A percentile compares a stretch with the other conserved stretches of the same genome.
Evolutionary conservation across 164 flowering plant genomes (phyloP).

Genomic region (Macadamia tetraphylla): DNA sequence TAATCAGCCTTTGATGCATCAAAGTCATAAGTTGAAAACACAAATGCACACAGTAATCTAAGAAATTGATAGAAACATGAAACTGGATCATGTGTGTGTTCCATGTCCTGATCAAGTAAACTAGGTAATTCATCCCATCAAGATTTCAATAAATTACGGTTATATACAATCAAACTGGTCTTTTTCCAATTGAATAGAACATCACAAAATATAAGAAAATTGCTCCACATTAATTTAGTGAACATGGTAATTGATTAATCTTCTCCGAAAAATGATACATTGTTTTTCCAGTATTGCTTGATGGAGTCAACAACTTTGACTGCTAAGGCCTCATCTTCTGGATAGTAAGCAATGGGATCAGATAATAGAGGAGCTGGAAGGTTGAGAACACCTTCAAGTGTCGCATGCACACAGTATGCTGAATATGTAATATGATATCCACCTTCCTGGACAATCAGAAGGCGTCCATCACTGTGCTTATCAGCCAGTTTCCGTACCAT

Average conservation of each 20-base stretch:
- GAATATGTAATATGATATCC: slow-evolving; percentile 97
- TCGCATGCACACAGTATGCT: slow-evolving; percentile 88
- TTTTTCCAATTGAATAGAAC: not conserved
- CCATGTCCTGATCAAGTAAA: too few relatives aligned
- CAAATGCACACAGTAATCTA: too few relatives aligned
- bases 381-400: slow-evolving; percentile 80
- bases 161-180: not conserved
- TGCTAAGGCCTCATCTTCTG: slow-evolving; percentile 64
- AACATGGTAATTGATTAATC: not conserved
- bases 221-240: not conserved
- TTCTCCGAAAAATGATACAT: slow-evolving; percentile 33
- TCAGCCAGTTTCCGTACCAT: slow-evolving; percentile 48
- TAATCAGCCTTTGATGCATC: too few relatives aligned
- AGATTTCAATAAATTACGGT: too few relatives aligned
- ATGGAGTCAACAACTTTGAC: slow-evolving; percentile 49
- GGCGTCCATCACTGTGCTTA: slow-evolving; percentile 48
- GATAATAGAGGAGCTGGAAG: slow-evolving; percentile 50
- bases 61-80: too few relatives aligned
- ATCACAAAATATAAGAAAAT: not conserved
- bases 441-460: slow-evolving; percentile 89
- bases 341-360: slow-evolving; percentile 81
- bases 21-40: too few relatives aligned
- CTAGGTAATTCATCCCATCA: too few relatives aligned
- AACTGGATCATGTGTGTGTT: too few relatives aligned
- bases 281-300: slow-evolving; percentile 33